A percentile compares a stretch with the other conserved stretches of the same genome.
phyloP scores from a whole-genome alignment of 805 yeast genomes.

The Ogataea dorogensis region DNA sequence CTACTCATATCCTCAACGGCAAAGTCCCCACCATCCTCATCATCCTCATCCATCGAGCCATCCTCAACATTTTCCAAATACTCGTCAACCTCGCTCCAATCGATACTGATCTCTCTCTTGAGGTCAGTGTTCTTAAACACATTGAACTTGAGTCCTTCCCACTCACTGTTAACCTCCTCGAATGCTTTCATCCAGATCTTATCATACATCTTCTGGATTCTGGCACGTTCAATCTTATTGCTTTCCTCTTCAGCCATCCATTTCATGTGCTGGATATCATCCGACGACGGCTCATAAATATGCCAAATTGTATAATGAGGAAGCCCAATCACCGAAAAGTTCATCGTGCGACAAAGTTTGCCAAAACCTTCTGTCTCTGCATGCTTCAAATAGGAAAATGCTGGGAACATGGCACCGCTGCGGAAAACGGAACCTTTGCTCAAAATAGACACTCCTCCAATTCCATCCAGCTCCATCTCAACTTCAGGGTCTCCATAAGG shows the following conservation, averaged over 20 bases:
- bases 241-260: conserved; percentile 82
- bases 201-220: conserved; percentile 64
- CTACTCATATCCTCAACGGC: conserved; percentile 18
- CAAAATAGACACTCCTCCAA: conserved; percentile 93
- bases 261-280: conserved; percentile 80
- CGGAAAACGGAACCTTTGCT: conserved; percentile 83
- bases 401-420: conserved; percentile 90
- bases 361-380: conserved; percentile 98
- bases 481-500: conserved; percentile 91
- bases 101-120: conserved; percentile 50
- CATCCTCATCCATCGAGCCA: conserved; percentile 23
- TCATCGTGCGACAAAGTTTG: conserved; percentile 80
- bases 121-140: conserved; percentile 77
- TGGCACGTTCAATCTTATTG: conserved; percentile 60
- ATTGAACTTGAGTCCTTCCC: conserved; percentile 67
- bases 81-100: conserved; percentile 69
- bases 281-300: conserved; percentile 87
- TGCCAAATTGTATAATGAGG: conserved; percentile 96
- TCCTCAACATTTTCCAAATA: conserved; percentile 30
- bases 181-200: conserved; percentile 79
- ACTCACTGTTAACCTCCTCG: conserved; percentile 70
- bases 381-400: conserved; percentile 87
- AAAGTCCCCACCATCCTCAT: conserved; percentile 10
- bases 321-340: conserved; percentile 78
- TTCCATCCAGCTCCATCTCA: conserved; percentile 91